These are phyloP conservation scores for Aspergillus cejpii DNA, from an alignment of 2,329 filamentous ascomycete species.

Conservation along the genomic window DNA sequence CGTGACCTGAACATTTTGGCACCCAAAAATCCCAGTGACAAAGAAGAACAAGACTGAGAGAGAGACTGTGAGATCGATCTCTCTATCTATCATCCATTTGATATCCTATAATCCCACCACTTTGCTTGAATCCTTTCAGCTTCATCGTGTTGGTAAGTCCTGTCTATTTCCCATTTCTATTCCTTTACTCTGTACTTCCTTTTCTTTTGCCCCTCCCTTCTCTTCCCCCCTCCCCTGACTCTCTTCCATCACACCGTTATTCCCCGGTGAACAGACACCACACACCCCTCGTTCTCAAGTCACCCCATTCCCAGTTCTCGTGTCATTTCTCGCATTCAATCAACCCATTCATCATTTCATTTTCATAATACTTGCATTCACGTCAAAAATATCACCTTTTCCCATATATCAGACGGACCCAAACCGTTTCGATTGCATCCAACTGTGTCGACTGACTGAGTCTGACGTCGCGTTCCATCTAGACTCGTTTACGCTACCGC, in stretches of 20 bases:
- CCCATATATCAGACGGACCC: background rate
- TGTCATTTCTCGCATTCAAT: background rate
- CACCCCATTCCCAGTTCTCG: slow-evolving; percentile 3
- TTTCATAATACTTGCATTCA: no score
- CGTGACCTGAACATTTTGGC: slow-evolving; percentile 30
- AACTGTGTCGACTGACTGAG: slow-evolving; percentile 9
- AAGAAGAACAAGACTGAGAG: slow-evolving; percentile 21
- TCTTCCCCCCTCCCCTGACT: slow-evolving; percentile 12
- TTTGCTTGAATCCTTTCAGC: background rate
- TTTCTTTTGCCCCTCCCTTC: slow-evolving; percentile 3
- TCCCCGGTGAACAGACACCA: slow-evolving; percentile 9
- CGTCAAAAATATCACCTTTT: background rate
- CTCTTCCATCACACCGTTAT: slow-evolving; percentile 9
- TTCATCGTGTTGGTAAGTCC: slow-evolving; percentile 5
- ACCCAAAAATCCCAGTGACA: slow-evolving; percentile 31
- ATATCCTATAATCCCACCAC: slow-evolving; percentile 2
- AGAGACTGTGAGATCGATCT: slow-evolving; percentile 4
- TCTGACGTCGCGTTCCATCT: slow-evolving; percentile 16
- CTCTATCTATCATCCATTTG: slow-evolving; percentile 7
- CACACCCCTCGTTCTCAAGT: slow-evolving; percentile 6
- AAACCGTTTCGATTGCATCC: background rate
- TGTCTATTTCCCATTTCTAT: background rate
- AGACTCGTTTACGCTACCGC: slow-evolving; percentile 31
- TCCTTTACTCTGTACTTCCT: slow-evolving; percentile 2
- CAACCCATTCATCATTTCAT: no score